These are phyloP conservation scores for Sporobolomyces pararoseus DNA, from an alignment of 768 basidiomycete genomes.

Conservation along the genomic window DNA sequence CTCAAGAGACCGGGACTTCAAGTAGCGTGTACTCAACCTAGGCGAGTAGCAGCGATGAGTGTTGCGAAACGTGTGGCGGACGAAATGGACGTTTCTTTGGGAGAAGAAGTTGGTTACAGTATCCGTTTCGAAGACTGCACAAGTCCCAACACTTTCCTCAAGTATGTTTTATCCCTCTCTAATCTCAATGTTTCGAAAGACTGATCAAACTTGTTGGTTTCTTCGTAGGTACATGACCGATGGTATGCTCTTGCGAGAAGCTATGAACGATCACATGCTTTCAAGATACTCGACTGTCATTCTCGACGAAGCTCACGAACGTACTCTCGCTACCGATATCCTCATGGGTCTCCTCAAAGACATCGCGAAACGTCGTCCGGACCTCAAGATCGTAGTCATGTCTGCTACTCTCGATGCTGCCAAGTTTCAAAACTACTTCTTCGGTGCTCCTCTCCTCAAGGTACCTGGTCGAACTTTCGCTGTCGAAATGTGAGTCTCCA, in stretches of 20 bases:
- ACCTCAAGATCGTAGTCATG: constrained; percentile 98
- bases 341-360: constrained; percentile 93
- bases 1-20: constrained; percentile 68
- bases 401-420: constrained; percentile 93
- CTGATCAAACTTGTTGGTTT: neutral
- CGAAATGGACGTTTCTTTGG: constrained; percentile 95
- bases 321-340: constrained; percentile 94
- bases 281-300: constrained; percentile 94
- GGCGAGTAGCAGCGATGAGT: constrained; percentile 95
- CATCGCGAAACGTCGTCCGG: constrained; percentile 70
- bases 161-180: constrained; percentile 51
- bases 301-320: constrained; percentile 97
- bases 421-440: constrained; percentile 95
- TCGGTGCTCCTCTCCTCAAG: constrained; percentile 52
- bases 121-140: constrained; percentile 99
- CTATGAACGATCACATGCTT: constrained; percentile 91
- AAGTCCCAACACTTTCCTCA: constrained; percentile 84
- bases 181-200: too few relatives aligned
- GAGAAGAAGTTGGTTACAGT: constrained; percentile 92
- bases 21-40: constrained; percentile 93
- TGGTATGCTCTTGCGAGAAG: constrained; percentile 71
- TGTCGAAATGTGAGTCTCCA: constrained; percentile 66
- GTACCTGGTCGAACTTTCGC: constrained; percentile 84
- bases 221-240: constrained; percentile 81
- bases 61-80: constrained; percentile 98